These are phyloP conservation scores for Peniophora sp. DNA, from an alignment of 1,284 basidiomycete species.

Conservation along the genomic window DNA sequence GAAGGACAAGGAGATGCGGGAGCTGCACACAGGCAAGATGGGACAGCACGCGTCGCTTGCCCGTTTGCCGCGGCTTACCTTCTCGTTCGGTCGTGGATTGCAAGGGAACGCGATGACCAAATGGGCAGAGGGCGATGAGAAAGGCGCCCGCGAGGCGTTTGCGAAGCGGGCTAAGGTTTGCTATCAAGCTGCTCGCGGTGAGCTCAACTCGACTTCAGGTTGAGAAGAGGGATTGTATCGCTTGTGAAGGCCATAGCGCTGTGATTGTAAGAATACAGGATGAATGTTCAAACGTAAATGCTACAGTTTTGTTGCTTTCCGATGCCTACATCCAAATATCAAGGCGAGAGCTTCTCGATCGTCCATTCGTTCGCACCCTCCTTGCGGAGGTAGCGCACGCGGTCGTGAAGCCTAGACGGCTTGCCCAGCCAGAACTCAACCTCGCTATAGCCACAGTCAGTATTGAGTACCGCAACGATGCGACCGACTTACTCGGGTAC, in stretches of 20 bases:
- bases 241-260: not conserved
- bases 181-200: constrained; percentile 30
- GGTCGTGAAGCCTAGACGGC: constrained; percentile 84
- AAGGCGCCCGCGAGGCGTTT: constrained; percentile 30
- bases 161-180: constrained; percentile 33
- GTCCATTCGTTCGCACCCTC: constrained; percentile 56
- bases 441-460: constrained; percentile 32
- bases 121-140: constrained; percentile 37
- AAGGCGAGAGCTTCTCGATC: constrained; percentile 72
- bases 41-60: constrained; percentile 22
- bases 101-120: constrained; percentile 40
- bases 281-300: not conserved
- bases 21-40: no score
- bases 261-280: not conserved
- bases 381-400: constrained; percentile 71
- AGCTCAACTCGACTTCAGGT: constrained; percentile 2
- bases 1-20: constrained; percentile 18
- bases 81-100: constrained; percentile 42
- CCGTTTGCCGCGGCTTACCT: constrained; percentile 33
- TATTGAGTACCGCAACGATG: not conserved
- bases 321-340: constrained; percentile 2
- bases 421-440: constrained; percentile 94
- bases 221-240: no score
- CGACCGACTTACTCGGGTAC: constrained; percentile 70
- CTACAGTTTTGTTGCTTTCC: not conserved